Base-by-base conservation (phyloP, 2,329 filamentous ascomycete genomes). In the Colletotrichum scovillei region DNA sequence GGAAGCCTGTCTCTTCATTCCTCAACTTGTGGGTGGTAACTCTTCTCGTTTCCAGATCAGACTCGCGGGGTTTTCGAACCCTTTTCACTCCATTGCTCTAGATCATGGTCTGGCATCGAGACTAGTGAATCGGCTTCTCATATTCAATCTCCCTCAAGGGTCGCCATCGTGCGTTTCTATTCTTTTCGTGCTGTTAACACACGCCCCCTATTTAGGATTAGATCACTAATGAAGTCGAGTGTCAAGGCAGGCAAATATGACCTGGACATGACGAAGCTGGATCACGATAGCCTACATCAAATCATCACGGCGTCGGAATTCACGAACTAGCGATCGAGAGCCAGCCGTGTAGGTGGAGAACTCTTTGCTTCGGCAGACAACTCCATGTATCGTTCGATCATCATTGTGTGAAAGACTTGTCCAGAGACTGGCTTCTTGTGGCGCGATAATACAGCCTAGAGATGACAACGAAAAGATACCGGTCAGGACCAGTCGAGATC, bases 241-340 rank as follows among this genome's bases (percentile, higher is more conserved):
- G 16, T 1, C 1, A 9, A 71, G 74, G 9, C 24, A 6, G 67
- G 7, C 9, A 63, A 63, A 5, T 59, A 63, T 14, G 64, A 60
- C 16, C 35, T 65, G 4, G 52, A 57, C 6, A 42, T 19, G 30
- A 22, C 24, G 8, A 30, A 35, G 32, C 30, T 32, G 30, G 30
- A 6, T 28, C 14, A 4, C 1, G 16, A 4, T 14, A 6, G 16
- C 12, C 19, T 12, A 2, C n/a, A 38, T 2, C 42, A 22, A 3
- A 38, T 63, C 1, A n/a, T 16, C 24, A 62, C 52, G n/a, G 84
- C 82, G 24, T 88, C 86, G 77, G 77, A 82, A 87, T 63, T 79
- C 88, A 46, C 80, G 86, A 68, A 88, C 85, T 1, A 80, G 82
- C 38, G 86, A 88, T 73, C 81, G 84, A 53, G 80, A 83, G 3